phyloP scores from a whole-genome alignment of 1,284 basidiomycete genomes.

The Puccinia hordei region DNA sequence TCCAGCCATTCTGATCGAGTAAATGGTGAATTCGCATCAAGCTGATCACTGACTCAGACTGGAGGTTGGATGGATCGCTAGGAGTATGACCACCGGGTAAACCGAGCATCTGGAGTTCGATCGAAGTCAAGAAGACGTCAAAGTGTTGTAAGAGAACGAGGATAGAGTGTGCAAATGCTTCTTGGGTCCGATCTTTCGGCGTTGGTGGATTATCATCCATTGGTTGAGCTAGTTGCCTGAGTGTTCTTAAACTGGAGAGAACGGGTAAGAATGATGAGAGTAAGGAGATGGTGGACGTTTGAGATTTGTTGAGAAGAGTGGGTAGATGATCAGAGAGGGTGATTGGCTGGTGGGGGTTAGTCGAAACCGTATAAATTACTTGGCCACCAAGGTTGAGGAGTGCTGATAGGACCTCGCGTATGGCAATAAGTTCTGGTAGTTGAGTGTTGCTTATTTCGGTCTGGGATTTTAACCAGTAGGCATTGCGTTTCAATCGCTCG shows the following conservation, averaged over 20 bases:
- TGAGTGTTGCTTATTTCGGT: not conserved
- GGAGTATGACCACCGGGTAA: conserved; percentile 22
- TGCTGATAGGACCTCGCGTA: conserved; percentile 35
- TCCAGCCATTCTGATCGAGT: conserved; percentile 32
- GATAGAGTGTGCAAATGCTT: conserved; percentile 23
- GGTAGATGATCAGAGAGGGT: conserved; percentile 13
- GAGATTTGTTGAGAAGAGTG: conserved; percentile 27
- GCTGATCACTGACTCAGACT: conserved; percentile 6
- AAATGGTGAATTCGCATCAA: conserved; percentile 27
- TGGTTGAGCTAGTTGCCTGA: conserved; percentile 2
- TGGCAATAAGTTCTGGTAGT: conserved; percentile 34
- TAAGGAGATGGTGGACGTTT: conserved; percentile 3
- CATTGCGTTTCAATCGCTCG: not conserved
- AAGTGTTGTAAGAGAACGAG: conserved; percentile 2
- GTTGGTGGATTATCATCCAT: not conserved
- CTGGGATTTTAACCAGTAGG: conserved; percentile 22
- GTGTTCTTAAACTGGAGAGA: conserved; percentile 14
- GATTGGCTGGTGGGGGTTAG: not conserved
- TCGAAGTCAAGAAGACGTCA: conserved; percentile 33
- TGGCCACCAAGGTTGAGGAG: conserved; percentile 17
- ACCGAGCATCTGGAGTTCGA: conserved; percentile 30
- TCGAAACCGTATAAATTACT: conserved; percentile 10
- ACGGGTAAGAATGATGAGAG: conserved; percentile 28
- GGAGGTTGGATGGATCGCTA: not conserved
- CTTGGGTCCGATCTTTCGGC: conserved; percentile 2